These are phyloP conservation scores for Syzygium grande DNA, from an alignment of 345 rosid genomes.

Conservation along the genomic window DNA sequence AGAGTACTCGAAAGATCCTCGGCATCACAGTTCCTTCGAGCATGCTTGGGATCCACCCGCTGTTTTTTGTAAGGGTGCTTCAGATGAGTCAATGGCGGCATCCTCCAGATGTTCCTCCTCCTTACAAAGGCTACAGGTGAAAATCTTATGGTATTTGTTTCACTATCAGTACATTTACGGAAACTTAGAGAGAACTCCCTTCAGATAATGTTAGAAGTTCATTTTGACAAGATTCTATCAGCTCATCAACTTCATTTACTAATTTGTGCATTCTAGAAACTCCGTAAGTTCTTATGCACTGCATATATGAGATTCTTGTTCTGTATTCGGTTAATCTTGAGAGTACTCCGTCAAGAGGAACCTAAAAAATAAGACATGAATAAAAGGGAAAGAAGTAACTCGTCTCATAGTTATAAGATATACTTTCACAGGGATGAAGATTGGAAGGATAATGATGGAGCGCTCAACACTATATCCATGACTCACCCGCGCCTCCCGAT, in stretches of 20 bases:
- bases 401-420: background rate
- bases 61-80: conserved; percentile 72
- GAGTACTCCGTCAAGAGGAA: background rate
- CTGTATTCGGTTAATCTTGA: background rate
- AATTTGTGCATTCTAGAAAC: background rate
- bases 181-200: background rate
- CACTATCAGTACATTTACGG: background rate
- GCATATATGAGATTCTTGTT: background rate
- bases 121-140: conserved; percentile 91
- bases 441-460: conserved; percentile 97
- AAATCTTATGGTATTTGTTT: background rate
- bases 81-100: conserved; percentile 85
- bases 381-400: background rate
- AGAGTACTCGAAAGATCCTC: conserved; percentile 50
- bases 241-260: background rate
- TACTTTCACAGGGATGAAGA: conserved; percentile 65
- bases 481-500: conserved; percentile 83
- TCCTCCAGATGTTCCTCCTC: conserved; percentile 56
- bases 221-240: background rate
- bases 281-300: background rate
- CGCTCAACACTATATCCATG: conserved; percentile 86
- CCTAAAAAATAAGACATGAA: background rate
- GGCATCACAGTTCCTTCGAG: conserved; percentile 78
- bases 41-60: conserved; percentile 67
- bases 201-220: background rate